Evolutionary conservation across 108 stramenopile species (phyloP), one percentile per base, ranked within the genome.

Genomic region (Pseudonitzschia delicatissima): DNA sequence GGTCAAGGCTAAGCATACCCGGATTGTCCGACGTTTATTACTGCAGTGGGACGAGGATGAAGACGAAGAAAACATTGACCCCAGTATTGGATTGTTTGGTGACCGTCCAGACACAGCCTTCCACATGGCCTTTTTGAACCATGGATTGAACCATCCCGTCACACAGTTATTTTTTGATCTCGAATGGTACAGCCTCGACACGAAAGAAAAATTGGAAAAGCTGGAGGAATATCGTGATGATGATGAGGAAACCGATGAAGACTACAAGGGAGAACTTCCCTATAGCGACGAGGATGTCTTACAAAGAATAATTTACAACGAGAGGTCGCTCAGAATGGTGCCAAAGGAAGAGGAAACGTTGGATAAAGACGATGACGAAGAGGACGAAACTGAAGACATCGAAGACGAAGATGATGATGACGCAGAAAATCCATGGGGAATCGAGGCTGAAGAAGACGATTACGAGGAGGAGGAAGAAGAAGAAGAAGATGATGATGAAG

Each of bases 91-190:
- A 31, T 29, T 52, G 29, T 33, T 37, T 3, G n/a, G n/a, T n/a
- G 45, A 51, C 8, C 32, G 33, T 21, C 44, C 44, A 31, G 42
- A 45, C 5, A 71, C 39, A 0, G 34, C 61, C 25, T 35, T 67
- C n/a, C 49, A 51, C 13, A 5, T 49, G 12, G 66, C 66, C 0
- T 40, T 51, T 6, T 31, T 5, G 12, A 27, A 27, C 23, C 31
- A 45, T 9, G 66, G 60, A 42, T 29, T 32, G 18, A 44, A 73
- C 13, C 66, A 67, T 57, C 27, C 25, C 7, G 27, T 53, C 5
- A 39, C 33, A 11, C 11, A 5, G 27, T 18, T 47, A 45, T 57
- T 70, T 28, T 26, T 42, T 8, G 23, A 57, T 36, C 51, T 33
- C 5, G 53, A 44, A 33, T n/a, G 23, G 0, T 29, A 37, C 64